phyloP scores from a whole-genome alignment of 176 grass and related monocot species.

The Triticum timopheevii region DNA sequence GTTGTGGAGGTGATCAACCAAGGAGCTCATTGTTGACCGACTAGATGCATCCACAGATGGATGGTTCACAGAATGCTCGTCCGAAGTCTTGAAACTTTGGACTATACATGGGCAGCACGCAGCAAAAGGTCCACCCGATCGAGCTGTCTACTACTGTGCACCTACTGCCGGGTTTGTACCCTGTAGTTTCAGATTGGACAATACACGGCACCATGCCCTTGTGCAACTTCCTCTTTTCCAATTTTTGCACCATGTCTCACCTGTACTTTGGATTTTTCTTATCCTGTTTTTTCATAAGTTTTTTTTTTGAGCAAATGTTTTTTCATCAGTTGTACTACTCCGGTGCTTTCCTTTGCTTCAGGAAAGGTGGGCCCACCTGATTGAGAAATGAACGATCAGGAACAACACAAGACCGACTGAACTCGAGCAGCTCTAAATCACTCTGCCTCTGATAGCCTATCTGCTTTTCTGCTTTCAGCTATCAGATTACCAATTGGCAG shows the following conservation, averaged over 20 bases:
- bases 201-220: not conserved
- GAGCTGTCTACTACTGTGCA: not conserved
- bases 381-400: constrained; percentile 1
- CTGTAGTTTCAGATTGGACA: not conserved
- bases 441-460: constrained; percentile 20
- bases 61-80: no score
- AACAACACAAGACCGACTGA: not conserved
- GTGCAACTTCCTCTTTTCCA: not conserved
- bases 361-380: not conserved
- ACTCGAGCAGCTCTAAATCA: not conserved
- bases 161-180: not conserved
- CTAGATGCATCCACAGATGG: no score
- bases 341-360: not conserved
- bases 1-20: no score
- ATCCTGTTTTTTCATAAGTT: not conserved
- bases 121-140: not conserved
- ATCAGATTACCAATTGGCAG: constrained; percentile 20
- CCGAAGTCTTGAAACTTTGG: no score
- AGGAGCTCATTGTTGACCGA: no score
- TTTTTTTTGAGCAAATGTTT: no score
- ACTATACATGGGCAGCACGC: not conserved
- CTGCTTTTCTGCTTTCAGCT: constrained; percentile 9
- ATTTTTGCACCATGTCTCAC: not conserved
- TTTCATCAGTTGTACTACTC: not conserved
- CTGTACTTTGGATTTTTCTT: not conserved